phyloP scores from a whole-genome alignment of 495 filamentous ascomycete species.

The Jackrogersella minutella region DNA sequence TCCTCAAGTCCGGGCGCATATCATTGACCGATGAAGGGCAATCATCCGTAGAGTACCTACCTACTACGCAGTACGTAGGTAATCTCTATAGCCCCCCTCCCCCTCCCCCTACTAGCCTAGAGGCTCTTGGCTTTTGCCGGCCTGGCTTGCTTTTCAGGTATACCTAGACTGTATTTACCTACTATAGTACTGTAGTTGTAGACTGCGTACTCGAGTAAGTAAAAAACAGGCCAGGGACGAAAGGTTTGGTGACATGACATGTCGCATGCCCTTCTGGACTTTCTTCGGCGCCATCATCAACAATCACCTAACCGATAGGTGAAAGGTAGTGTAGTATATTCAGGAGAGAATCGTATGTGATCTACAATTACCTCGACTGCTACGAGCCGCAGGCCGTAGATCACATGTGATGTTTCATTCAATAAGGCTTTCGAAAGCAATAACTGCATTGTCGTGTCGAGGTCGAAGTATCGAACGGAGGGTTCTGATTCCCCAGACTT shows the following conservation, averaged over 20 bases:
- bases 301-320: constrained; percentile 23
- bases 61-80: too few species aligned
- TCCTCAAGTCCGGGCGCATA: constrained; percentile 20
- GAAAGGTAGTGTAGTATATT: background rate
- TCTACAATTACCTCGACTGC: constrained; percentile 23
- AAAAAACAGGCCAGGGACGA: background rate
- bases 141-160: too few species aligned
- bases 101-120: background rate
- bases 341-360: constrained; percentile 31
- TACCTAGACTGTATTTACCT: background rate
- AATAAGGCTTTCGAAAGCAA: background rate
- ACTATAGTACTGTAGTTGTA: background rate
- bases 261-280: constrained; percentile 27
- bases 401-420: constrained; percentile 40
- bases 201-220: background rate
- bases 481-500: constrained; percentile 35
- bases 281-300: constrained; percentile 30
- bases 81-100: too few species aligned
- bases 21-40: constrained; percentile 29
- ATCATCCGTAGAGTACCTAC: background rate
- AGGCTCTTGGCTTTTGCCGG: constrained; percentile 5
- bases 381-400: constrained; percentile 17
- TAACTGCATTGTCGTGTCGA: background rate
- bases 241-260: background rate
- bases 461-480: constrained; percentile 4